phyloP scores from a whole-genome alignment of 2,329 filamentous ascomycete genomes.

The Seiridium unicorne region DNA sequence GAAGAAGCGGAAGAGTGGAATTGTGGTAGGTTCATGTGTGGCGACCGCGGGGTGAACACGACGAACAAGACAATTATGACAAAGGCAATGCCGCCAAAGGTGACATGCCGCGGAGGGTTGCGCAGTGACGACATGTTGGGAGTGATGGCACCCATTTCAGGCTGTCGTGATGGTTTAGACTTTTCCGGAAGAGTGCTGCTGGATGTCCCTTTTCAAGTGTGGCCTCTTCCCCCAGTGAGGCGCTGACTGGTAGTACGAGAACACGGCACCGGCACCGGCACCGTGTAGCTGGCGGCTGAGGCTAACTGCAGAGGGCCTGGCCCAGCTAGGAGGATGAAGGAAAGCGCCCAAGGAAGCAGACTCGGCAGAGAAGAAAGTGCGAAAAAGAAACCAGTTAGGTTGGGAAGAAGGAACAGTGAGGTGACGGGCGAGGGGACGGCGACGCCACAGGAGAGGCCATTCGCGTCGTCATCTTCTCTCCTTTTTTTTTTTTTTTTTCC shows the following conservation, averaged over 20 bases:
- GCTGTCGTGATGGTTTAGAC: not conserved
- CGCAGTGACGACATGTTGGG: not conserved
- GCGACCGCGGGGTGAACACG: not conserved
- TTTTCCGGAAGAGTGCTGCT: not conserved
- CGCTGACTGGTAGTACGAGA: no score
- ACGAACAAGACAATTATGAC: not conserved
- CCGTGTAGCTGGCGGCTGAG: no score
- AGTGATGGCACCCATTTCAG: not conserved
- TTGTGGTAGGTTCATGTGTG: not conserved
- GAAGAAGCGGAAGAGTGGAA: not conserved
- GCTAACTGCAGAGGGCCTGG: no score
- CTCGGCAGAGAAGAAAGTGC: no score
- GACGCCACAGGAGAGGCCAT: no score
- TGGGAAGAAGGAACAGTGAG: no score
- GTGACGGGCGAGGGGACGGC: no score
- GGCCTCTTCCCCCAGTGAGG: no score
- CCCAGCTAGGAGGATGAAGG: no score
- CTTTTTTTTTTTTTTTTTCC: not conserved
- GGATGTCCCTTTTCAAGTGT: not conserved
- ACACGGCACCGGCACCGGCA: no score
- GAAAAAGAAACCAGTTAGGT: no score
- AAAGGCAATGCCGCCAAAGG: not conserved
- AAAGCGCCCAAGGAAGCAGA: no score
- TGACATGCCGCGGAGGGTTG: conserved; percentile 1
- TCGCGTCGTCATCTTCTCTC: not conserved